These are phyloP conservation scores for Podaxis carcinomalis DNA, from an alignment of 768 basidiomycete genomes.

Conservation along the genomic window DNA sequence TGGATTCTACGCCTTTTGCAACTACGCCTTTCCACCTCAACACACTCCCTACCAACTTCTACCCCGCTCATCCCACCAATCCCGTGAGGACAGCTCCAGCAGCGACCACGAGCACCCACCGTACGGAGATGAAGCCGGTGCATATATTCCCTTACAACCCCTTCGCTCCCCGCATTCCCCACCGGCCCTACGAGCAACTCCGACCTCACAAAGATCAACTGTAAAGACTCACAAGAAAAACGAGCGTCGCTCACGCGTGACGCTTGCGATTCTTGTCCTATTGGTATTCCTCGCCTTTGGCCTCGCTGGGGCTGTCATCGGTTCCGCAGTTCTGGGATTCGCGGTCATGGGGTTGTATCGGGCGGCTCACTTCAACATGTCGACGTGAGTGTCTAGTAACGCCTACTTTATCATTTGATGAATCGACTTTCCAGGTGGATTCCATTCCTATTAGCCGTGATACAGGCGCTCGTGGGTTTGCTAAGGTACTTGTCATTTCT, in stretches of 20 bases:
- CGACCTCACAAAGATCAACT: slow-evolving; percentile 16
- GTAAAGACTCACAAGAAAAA: slow-evolving; percentile 22
- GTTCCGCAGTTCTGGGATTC: slow-evolving; percentile 42
- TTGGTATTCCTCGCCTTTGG: slow-evolving; percentile 36
- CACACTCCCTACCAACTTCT: slow-evolving; percentile 5
- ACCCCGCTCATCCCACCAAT: not conserved
- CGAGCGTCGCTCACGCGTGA: slow-evolving; percentile 39
- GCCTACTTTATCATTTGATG: slow-evolving; percentile 1
- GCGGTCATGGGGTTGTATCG: slow-evolving; percentile 40
- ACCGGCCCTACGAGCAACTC: slow-evolving; percentile 9
- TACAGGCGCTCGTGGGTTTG: slow-evolving; percentile 38
- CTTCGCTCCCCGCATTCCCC: slow-evolving; percentile 1
- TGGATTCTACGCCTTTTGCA: slow-evolving; percentile 47
- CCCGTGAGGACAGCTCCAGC: not conserved
- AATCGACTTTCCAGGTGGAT: slow-evolving; percentile 32
- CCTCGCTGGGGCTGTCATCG: slow-evolving; percentile 42
- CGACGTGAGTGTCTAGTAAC: slow-evolving; percentile 32
- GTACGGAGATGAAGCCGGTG: slow-evolving; percentile 1
- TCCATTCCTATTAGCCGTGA: slow-evolving; percentile 39
- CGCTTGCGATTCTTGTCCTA: slow-evolving; percentile 44
- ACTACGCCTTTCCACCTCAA: slow-evolving; percentile 42
- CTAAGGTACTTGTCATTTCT: slow-evolving; percentile 26
- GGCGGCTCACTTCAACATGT: slow-evolving; percentile 44
- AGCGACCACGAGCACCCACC: not conserved
- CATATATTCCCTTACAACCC: slow-evolving; percentile 14